A percentile compares a stretch with the other conserved stretches of the same genome.
Conservation (phyloP, 1,284 basidiomycete species). For the Naganishia albida region DNA sequence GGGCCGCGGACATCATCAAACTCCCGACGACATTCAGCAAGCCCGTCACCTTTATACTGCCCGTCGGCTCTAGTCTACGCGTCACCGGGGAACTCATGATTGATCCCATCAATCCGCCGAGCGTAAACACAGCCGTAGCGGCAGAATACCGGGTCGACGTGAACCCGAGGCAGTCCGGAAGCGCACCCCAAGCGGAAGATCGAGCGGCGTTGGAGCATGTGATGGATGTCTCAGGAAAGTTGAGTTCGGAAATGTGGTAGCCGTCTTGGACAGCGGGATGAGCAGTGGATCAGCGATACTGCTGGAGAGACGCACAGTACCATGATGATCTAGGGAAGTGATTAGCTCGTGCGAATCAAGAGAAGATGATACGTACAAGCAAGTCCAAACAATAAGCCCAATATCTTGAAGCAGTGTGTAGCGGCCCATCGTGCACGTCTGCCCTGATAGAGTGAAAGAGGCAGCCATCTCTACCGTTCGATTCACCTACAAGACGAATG, state of each 20-base stretch:
- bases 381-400: slow-evolving; percentile 38
- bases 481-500: too few species aligned
- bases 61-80: slow-evolving; percentile 39
- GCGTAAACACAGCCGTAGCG: slow-evolving; percentile 79
- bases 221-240: slow-evolving; percentile 77
- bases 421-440: slow-evolving; percentile 1
- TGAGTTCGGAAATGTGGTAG: slow-evolving; percentile 78
- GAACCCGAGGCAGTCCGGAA: slow-evolving; percentile 69
- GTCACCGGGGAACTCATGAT: slow-evolving; percentile 68
- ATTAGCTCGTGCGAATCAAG: too few species aligned
- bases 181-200: slow-evolving; percentile 56
- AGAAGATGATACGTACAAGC: slow-evolving; percentile 36
- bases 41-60: slow-evolving; percentile 57
- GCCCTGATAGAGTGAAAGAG: too few species aligned
- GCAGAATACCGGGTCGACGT: slow-evolving; percentile 71
- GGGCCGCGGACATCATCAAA: slow-evolving; percentile 65
- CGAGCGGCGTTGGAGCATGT: slow-evolving; percentile 60
- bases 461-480: too few species aligned
- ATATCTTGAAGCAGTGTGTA: slow-evolving; percentile 16
- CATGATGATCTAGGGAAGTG: slow-evolving; percentile 47
- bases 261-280: slow-evolving; percentile 44
- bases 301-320: slow-evolving; percentile 47
- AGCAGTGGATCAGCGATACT: neutral
- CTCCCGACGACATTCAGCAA: slow-evolving; percentile 64
- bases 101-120: slow-evolving; percentile 83